Conservation (phyloP, 225 moss, liverwort and hornwort species). For the Neckera pumila region DNA sequence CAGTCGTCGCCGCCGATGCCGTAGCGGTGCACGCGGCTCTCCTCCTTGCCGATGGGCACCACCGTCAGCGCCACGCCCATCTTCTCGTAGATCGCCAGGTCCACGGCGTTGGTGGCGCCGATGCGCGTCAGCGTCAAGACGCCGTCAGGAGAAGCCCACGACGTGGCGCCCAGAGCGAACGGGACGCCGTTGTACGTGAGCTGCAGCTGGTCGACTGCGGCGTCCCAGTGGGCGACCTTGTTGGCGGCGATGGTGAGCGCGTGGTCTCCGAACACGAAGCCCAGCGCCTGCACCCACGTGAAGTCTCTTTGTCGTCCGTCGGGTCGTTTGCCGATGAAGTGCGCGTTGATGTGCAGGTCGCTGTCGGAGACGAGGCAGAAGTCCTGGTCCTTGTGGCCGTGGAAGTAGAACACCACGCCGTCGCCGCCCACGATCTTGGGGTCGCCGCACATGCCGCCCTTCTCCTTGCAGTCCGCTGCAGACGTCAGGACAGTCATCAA, state of each 20-base stretch:
- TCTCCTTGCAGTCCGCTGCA: too few species aligned
- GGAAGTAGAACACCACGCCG: too few species aligned
- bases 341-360: too few species aligned
- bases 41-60: conserved; percentile 36
- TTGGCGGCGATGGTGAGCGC: conserved; percentile 28
- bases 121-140: background rate
- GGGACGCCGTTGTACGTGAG: background rate
- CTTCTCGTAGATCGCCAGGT: background rate
- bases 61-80: conserved; percentile 36
- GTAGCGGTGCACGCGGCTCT: conserved; percentile 43
- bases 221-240: background rate
- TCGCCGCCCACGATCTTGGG: background rate
- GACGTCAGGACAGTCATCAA: too few species aligned
- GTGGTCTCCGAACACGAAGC: conserved; percentile 34
- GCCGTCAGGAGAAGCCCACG: background rate
- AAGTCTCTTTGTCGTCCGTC: too few species aligned
- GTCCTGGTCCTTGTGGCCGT: too few species aligned
- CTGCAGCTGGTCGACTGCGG: background rate
- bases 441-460: too few species aligned
- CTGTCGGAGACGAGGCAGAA: too few species aligned
- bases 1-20: conserved; percentile 14
- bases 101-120: background rate
- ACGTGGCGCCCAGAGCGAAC: background rate
- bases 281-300: background rate
- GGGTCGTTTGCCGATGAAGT: too few species aligned